Evolutionary conservation across 352 stramenopile species (phyloP), one percentile per base, ranked within the genome.

Genomic region (Pelagophyceae sp.): DNA sequence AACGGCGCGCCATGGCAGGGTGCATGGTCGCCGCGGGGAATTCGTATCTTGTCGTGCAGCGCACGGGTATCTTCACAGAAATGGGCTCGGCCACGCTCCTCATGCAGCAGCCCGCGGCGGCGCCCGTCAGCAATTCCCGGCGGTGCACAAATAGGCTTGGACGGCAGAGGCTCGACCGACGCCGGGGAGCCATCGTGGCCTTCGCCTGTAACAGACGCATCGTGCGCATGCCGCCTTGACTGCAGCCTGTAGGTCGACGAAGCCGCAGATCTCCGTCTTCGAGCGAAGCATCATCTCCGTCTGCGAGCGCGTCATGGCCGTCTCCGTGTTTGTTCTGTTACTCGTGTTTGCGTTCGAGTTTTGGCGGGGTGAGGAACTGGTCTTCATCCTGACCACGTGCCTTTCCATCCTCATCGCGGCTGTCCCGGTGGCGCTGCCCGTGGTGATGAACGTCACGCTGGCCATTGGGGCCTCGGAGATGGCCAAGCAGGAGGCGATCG

Each of bases 351-450:
- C 87, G 0, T 92, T 92, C 78, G 80, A 96, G 51, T 80, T 96
- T 11, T 88, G 88, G 77, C 89, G 92, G 64, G 92, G 90, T 51
- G 88, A 91, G 50, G 80, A 85, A 2, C 84, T 93, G 40, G 80
- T 93, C 0, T 83, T 91, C 40, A 87, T 90, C 3, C 82, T 97
- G 63, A 90, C 91, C 35, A 91, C 94, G 69, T 91, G 87, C 38
- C 84, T 97, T n/a, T 89, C 96, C 64, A 83, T 98, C 45, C 85
- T 97, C 25, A 87, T 97, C 19, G 90, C 92, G 5, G 93, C 88
- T 20, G 96, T 97, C 81, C 94, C 94, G 38, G 90, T 98, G 50
- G 91, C 92, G 29, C 96, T 97, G 85, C 90, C 95, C 63, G 91
- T 96, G 35, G 91, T 97, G 61, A 92, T 85, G 76, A 95, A 90